phyloP scores from a whole-genome alignment of 2,329 filamentous ascomycete species.

The Botrytis paeoniae region DNA sequence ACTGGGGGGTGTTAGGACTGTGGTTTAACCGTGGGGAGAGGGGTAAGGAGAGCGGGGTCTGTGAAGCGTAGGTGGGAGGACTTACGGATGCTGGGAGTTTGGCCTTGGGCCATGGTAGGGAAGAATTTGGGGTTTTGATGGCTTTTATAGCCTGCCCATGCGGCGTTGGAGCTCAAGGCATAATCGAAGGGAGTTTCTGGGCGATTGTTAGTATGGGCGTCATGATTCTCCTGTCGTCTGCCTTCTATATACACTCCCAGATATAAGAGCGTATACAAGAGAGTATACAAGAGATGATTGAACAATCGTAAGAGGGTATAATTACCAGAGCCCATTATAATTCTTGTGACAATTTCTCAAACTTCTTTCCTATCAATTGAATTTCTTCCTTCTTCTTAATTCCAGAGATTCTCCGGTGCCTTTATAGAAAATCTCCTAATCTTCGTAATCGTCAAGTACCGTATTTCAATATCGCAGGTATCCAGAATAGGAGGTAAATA shows the following conservation, averaged over 20 bases:
- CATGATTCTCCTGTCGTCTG: not conserved
- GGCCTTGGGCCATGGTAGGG: slow-evolving; percentile 62
- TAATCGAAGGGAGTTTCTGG: slow-evolving; percentile 47
- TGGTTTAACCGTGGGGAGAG: not conserved
- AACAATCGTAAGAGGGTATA: not conserved
- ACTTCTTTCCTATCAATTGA: not conserved
- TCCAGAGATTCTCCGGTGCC: not conserved
- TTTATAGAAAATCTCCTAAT: not conserved
- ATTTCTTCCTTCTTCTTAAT: not conserved
- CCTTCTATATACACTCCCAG: not conserved
- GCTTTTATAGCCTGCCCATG: slow-evolving; percentile 65
- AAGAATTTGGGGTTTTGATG: slow-evolving; percentile 70
- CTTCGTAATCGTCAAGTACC: not conserved
- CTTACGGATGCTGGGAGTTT: slow-evolving; percentile 61
- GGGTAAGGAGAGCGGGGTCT: not conserved
- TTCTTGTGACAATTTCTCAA: not conserved
- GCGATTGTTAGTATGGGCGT: not conserved
- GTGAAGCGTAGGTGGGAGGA: slow-evolving; percentile 22
- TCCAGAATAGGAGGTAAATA: slow-evolving; percentile 7
- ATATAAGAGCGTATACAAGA: not conserved
- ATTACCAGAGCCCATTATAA: slow-evolving; percentile 16
- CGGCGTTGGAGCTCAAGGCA: slow-evolving; percentile 65
- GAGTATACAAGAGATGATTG: not conserved
- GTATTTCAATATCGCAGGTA: not conserved
- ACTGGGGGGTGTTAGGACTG: slow-evolving; percentile 44